Conservation (phyloP, 1,139 yeast genomes). For the Magnusiomyces sp. region DNA sequence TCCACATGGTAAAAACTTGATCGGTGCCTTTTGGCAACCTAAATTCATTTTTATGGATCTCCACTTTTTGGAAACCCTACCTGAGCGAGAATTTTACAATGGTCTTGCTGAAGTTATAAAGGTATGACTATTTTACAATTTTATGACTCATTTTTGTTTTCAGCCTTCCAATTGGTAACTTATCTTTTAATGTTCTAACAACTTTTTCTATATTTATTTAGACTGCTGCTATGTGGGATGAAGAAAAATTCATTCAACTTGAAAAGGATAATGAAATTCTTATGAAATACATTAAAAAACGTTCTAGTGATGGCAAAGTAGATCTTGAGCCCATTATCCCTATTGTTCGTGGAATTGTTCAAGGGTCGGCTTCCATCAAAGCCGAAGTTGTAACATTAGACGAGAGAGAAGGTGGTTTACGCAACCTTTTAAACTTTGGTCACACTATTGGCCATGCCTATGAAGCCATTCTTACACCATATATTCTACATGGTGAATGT, state of each 20-base stretch:
- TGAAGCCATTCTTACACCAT: slow-evolving; percentile 93
- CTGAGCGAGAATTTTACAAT: slow-evolving; percentile 88
- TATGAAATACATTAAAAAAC: slow-evolving; percentile 48
- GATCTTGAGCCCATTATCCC: slow-evolving; percentile 61
- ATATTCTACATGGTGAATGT: slow-evolving; percentile 96
- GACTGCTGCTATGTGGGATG: slow-evolving; percentile 98
- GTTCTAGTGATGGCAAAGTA: slow-evolving; percentile 34
- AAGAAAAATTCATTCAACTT: slow-evolving; percentile 71
- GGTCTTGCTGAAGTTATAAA: slow-evolving; percentile 99
- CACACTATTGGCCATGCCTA: slow-evolving; percentile 98
- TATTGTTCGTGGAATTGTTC: slow-evolving; percentile 68
- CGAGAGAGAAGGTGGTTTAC: slow-evolving; percentile 90
- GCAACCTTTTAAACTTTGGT: slow-evolving; percentile 90
- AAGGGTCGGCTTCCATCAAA: slow-evolving; percentile 81
- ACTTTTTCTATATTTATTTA: slow-evolving; percentile 7
- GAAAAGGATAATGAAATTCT: slow-evolving; percentile 68
- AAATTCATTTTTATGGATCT: slow-evolving; percentile 81
- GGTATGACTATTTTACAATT: slow-evolving; percentile 17
- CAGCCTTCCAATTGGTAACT: background rate
- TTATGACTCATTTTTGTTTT: background rate
- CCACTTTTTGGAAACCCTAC: slow-evolving; percentile 77
- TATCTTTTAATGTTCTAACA: background rate
- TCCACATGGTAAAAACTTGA: slow-evolving; percentile 91
- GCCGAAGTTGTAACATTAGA: slow-evolving; percentile 91
- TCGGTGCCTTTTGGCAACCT: slow-evolving; percentile 99